These are phyloP conservation scores for Pseudopithomyces maydicus DNA, from an alignment of 2,329 filamentous ascomycete genomes.

Conservation along the genomic window DNA sequence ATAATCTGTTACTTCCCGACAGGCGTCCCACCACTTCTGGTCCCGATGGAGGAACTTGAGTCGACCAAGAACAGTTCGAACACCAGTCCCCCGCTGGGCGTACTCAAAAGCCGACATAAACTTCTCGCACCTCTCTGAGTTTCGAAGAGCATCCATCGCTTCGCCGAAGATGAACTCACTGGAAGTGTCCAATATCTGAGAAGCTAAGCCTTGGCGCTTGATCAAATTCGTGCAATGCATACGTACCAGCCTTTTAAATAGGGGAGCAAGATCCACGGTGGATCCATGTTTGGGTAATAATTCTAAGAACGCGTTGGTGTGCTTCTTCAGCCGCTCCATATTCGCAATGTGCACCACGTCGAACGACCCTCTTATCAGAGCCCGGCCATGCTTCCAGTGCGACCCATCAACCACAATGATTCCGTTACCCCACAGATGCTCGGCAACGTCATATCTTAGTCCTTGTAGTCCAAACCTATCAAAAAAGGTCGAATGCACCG, in stretches of 20 bases:
- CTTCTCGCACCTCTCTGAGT: constrained; percentile 4
- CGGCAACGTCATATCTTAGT: neutral
- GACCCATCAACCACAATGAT: constrained; percentile 4
- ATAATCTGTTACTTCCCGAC: constrained; percentile 15
- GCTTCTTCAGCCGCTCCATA: constrained; percentile 12
- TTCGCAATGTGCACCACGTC: constrained; percentile 7
- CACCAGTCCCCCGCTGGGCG: constrained; percentile 13
- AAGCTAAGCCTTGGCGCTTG: neutral
- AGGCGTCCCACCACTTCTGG: constrained; percentile 14
- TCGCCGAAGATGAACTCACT: constrained; percentile 24
- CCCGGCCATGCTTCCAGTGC: constrained; percentile 8
- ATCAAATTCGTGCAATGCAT: neutral
- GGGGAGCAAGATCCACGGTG: constrained; percentile 30
- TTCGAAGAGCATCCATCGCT: constrained; percentile 12
- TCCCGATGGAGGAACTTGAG: constrained; percentile 18
- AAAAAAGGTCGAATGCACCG: constrained; percentile 12
- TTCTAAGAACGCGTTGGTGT: constrained; percentile 22
- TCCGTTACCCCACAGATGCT: constrained; percentile 5
- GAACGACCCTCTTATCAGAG: constrained; percentile 4
- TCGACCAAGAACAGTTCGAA: constrained; percentile 8
- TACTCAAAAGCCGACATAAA: constrained; percentile 21
- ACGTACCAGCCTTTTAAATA: constrained; percentile 28
- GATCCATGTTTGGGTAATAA: constrained; percentile 25
- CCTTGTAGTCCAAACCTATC: neutral
- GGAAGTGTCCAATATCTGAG: constrained; percentile 17